Evolutionary conservation across 441 rosid species (phyloP).

Genomic region (Hura crepitans): DNA sequence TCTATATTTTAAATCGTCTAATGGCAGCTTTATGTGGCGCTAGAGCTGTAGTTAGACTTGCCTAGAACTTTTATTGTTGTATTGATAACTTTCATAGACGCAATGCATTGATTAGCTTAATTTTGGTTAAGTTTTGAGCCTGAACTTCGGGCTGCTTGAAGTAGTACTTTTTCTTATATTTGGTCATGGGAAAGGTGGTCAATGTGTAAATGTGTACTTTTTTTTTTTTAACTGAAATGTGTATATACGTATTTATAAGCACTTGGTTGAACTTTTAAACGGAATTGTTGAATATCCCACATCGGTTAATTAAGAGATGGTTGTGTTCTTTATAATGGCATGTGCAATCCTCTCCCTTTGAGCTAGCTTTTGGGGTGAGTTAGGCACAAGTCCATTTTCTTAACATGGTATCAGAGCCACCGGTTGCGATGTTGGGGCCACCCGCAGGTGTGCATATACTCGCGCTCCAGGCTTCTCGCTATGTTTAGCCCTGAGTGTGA

Average conservation of each 20-base stretch:
- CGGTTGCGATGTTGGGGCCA: no score
- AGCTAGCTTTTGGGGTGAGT: no score
- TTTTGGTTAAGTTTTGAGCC: not conserved
- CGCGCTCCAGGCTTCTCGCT: no score
- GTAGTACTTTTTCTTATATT: not conserved
- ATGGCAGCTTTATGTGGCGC: not conserved
- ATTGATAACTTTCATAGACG: not conserved
- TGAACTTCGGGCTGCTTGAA: not conserved
- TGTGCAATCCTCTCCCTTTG: no score
- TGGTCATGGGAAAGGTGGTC: not conserved
- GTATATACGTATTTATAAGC: not conserved
- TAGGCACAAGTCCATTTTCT: no score
- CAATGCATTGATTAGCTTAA: not conserved
- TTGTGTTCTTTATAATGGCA: no score
- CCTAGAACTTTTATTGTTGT: not conserved
- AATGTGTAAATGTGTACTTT: not conserved
- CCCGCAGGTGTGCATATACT: no score
- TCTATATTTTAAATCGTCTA: not conserved
- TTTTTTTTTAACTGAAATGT: no score
- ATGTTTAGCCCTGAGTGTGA: no score
- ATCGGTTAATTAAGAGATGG: no score
- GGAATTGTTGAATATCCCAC: no score
- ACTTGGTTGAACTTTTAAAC: not conserved
- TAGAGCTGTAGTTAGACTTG: not conserved
- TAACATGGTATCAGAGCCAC: no score